These are phyloP conservation scores for Plasmodium vivax DNA, from an alignment of 169 alveolate genomes.

Conservation along the genomic window DNA sequence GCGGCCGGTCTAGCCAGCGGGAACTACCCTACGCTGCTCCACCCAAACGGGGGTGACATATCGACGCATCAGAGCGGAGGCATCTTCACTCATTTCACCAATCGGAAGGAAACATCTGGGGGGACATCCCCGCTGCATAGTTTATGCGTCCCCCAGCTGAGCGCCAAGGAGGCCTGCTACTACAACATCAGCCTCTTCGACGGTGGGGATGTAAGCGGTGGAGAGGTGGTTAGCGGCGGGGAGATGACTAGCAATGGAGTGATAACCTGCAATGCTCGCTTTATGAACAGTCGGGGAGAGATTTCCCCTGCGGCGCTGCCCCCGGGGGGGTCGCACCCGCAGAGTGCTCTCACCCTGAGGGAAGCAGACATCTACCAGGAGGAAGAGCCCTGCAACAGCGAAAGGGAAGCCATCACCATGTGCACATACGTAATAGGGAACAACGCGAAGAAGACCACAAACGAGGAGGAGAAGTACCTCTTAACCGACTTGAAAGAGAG, in stretches of 20 bases:
- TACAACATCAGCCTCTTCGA: background rate
- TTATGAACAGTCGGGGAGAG: too few relatives aligned
- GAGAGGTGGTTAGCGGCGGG: background rate
- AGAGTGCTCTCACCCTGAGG: background rate
- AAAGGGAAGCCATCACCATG: background rate
- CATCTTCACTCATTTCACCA: background rate
- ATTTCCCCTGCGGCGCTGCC: background rate
- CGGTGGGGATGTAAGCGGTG: background rate
- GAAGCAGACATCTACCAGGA: constrained; percentile 22
- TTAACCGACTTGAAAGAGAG: background rate
- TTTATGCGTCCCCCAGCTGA: background rate
- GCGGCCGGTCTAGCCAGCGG: background rate
- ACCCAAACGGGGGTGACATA: background rate
- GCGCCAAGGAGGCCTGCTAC: background rate
- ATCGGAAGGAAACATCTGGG: background rate
- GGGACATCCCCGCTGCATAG: background rate
- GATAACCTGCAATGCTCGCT: too few relatives aligned
- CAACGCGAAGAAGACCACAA: background rate
- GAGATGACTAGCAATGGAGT: background rate
- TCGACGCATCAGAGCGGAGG: background rate
- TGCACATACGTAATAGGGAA: background rate
- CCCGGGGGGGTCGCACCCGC: background rate
- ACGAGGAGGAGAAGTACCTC: background rate
- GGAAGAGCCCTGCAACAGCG: background rate
- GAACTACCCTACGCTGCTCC: background rate